Base-by-base conservation (phyloP, 1,139 yeast genomes). In the Suhomyces ambrosiae region DNA sequence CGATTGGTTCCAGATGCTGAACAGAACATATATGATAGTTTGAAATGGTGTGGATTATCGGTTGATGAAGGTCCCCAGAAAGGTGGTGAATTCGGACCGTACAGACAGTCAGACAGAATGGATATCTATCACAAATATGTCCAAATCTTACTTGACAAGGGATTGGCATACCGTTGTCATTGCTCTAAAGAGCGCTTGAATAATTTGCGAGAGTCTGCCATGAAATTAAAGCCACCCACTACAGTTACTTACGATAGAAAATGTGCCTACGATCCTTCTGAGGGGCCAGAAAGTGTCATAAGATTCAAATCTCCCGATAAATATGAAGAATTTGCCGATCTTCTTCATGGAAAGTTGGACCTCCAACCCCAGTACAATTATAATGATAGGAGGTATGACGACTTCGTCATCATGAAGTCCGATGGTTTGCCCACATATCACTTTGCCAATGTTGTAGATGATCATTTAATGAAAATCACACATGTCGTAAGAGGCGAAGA, bases 401-500 rank as follows among this genome's bases (percentile, higher is more conserved):
- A 94, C 59, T 89, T 90, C 21, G 86, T 92, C 7, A 68, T 92
- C 26, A 63, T 92, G 58, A 92, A 94, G 58, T 85, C 96, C 7
- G 97, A 92, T 56, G 92, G 94, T 0, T 67, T 87, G 45, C 99
- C 99, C 12, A 92, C 99, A 0, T 92, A 92, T 53, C 99, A 92
- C 62, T 83, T 92, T 54, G 98, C 98, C 14, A 90, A 88, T 53
- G 96, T 92, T 2, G 80, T 92, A 2, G 99, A 92, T 55, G 99
- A 92, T 58, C 95, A 90, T 58, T 63, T 86, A 34, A 94, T 92
- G 98, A 62, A 78, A 33, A 86, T 92, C 28, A 86, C 97, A 0
- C 97, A 94, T 60, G 98, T 92, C 7, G 80, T 92, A 8, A 72
- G 99, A 46, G 99, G 99, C 24, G 98, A 92, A 56, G 97, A 92